phyloP scores from a whole-genome alignment of 108 stramenopile species.

The Nitzschia sp. region DNA sequence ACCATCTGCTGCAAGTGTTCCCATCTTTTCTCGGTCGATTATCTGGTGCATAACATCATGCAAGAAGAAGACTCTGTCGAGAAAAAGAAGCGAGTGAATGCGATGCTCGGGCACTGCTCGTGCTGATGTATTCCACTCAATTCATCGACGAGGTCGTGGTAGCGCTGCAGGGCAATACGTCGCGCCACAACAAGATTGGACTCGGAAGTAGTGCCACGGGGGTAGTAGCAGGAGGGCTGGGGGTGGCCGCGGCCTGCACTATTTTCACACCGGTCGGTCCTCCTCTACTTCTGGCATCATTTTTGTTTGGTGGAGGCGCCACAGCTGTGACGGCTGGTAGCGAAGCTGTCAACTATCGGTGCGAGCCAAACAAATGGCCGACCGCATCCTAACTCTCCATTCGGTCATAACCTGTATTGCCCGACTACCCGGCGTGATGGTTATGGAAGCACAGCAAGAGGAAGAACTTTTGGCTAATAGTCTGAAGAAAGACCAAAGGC shows the following conservation, averaged over 20 bases:
- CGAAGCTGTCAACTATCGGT: slow-evolving; percentile 58
- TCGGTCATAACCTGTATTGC: slow-evolving; percentile 35
- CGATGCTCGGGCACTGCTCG: slow-evolving; percentile 58
- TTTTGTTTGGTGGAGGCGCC: slow-evolving; percentile 73
- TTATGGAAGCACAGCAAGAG: slow-evolving; percentile 11
- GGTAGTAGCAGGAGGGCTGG: slow-evolving; percentile 63
- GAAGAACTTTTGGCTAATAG: background rate
- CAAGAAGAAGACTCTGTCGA: slow-evolving; percentile 8
- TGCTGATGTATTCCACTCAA: slow-evolving; percentile 56
- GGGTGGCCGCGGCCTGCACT: slow-evolving; percentile 63
- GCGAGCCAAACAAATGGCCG: slow-evolving; percentile 68
- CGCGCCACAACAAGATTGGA: slow-evolving; percentile 53
- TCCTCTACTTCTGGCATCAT: slow-evolving; percentile 65
- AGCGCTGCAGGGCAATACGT: slow-evolving; percentile 44
- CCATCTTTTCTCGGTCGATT: slow-evolving; percentile 57
- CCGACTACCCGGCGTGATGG: slow-evolving; percentile 28
- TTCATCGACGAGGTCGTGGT: slow-evolving; percentile 52
- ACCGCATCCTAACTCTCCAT: slow-evolving; percentile 60
- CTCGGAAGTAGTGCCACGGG: slow-evolving; percentile 55
- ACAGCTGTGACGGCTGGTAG: slow-evolving; percentile 60
- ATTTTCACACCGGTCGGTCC: slow-evolving; percentile 72
- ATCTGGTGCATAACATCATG: slow-evolving; percentile 47
- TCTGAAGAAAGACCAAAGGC: background rate
- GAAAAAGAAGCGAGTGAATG: slow-evolving; percentile 40
- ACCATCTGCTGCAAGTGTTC: slow-evolving; percentile 59